Evolutionary conservation across 2,329 filamentous ascomycete genomes (phyloP), one percentile per base, ranked within the genome.

Genomic region (Sclerotinia trifoliorum): DNA sequence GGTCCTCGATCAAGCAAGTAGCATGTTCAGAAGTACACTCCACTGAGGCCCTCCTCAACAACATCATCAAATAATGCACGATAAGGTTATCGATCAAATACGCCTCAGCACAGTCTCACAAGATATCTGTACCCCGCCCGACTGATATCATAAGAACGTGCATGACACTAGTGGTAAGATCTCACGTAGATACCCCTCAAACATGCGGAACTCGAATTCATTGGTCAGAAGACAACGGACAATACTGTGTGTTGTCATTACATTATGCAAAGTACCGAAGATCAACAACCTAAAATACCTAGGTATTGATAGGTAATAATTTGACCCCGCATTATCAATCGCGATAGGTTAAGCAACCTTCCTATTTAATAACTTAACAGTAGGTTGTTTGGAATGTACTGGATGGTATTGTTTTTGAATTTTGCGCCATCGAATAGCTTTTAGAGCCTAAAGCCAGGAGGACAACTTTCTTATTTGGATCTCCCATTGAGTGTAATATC

Each of bases 161-260:
- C 19, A 29, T 4, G 11, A 15, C 26, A 56, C 21, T 39, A 56
- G 29, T 56, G 24, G 57, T 42, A 5, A 29, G 29, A 29, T 29
- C 29, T 29, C 5, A 42, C 26, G 42, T 42, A 15, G 11, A 42
- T 35, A 29, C 58, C 58, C 29, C 58, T 62, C 58, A 35, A 5
- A 35, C 7, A n/a, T n/a, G 29, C 46, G 32, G 46, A 17, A 13
- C 8, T 21, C 19, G 13, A 39, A 17, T 3, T 62, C 7, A 62
- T 51, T 62, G 46, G 60, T 24, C 29, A 19, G 24, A 10, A 39
- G 39, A 51, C 2, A 24, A 17, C 46, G 11, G 7, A 24, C 15
- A 26, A 26, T 26, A 19, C 29, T 21, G 48, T 62, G 60, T 62
- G 60, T 29, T 62, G 60, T n/a, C 60, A 62, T 51, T 62, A 48